A percentile compares a stretch with the other conserved stretches of the same genome.
These are phyloP conservation scores for Aureobasidium sp. DNA, from an alignment of 2,329 filamentous ascomycete genomes.

Conservation along the genomic window DNA sequence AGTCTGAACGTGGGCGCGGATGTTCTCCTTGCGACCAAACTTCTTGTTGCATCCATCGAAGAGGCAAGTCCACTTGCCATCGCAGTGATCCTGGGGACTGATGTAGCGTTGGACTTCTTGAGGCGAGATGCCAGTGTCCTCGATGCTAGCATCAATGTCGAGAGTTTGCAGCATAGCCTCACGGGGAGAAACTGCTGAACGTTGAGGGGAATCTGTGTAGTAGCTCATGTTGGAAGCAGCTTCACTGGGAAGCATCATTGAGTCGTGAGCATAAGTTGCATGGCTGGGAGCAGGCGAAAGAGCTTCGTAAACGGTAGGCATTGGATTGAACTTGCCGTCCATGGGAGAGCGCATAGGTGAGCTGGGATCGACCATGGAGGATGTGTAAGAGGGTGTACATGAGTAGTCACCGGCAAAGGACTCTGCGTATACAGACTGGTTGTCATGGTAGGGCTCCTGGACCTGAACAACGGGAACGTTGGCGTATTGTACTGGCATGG, in stretches of 20 bases:
- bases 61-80: conserved; percentile 43
- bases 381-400: conserved; percentile 44
- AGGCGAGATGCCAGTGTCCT: conserved; percentile 75
- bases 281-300: conserved; percentile 30
- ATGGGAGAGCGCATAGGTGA: conserved; percentile 36
- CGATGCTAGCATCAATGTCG: conserved; percentile 54
- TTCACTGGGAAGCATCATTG: conserved; percentile 15
- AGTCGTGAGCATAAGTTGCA: conserved; percentile 15
- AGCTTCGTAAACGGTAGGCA: conserved; percentile 33
- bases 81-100: conserved; percentile 38
- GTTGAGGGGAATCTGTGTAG: conserved; percentile 18
- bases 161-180: conserved; percentile 42
- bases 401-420: conserved; percentile 35
- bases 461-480: conserved; percentile 43
- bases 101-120: conserved; percentile 59
- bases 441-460: conserved; percentile 31
- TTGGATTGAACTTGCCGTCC: conserved; percentile 29
- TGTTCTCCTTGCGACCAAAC: conserved; percentile 97
- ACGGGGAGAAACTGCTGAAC: conserved; percentile 26
- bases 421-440: conserved; percentile 15
- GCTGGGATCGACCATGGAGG: conserved; percentile 40
- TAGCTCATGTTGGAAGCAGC: conserved; percentile 21
- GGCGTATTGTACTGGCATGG: conserved; percentile 37
- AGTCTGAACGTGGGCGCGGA: conserved; percentile 96
- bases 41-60: conserved; percentile 71